Evolutionary conservation across 495 filamentous ascomycete genomes (phyloP).

Genomic region (Hypomontagnella monticulosa): DNA sequence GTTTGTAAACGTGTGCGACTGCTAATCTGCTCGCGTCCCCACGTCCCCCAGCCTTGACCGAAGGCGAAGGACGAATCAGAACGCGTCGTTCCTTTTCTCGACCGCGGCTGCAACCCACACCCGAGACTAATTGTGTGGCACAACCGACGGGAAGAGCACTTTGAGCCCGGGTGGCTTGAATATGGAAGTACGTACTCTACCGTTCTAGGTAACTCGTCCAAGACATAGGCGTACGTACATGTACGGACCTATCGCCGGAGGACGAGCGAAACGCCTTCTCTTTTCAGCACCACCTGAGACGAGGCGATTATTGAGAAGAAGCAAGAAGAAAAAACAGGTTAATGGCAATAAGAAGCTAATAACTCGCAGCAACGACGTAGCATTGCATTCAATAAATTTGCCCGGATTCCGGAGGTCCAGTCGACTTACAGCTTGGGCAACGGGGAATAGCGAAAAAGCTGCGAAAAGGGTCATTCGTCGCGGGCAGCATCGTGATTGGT

Average conservation of each 20-base stretch:
- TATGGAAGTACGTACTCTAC: background rate
- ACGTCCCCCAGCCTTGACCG: conserved; percentile 16
- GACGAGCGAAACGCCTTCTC: conserved; percentile 40
- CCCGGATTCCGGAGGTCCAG: conserved; percentile 18
- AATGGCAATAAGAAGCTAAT: conserved; percentile 25
- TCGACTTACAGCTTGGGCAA: conserved; percentile 3
- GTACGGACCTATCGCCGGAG: conserved; percentile 16
- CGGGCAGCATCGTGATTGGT: conserved; percentile 25
- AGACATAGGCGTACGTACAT: background rate
- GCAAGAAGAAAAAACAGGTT: background rate
- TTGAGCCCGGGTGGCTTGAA: conserved; percentile 7
- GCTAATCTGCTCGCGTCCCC: conserved; percentile 1
- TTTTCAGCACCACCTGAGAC: conserved; percentile 40
- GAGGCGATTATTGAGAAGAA: conserved; percentile 20
- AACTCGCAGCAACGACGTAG: conserved; percentile 10
- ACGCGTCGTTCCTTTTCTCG: background rate
- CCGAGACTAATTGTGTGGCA: conserved; percentile 34
- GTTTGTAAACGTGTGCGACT: conserved; percentile 2
- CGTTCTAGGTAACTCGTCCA: background rate
- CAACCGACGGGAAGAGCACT: conserved; percentile 25
- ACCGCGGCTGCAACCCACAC: conserved; percentile 37
- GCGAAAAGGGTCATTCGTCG: background rate
- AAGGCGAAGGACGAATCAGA: conserved; percentile 31
- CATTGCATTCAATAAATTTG: conserved; percentile 32
- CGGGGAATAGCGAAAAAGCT: background rate